These are phyloP conservation scores for Fusarium sp. DNA, from an alignment of 2,329 filamentous ascomycete genomes.

Conservation along the genomic window DNA sequence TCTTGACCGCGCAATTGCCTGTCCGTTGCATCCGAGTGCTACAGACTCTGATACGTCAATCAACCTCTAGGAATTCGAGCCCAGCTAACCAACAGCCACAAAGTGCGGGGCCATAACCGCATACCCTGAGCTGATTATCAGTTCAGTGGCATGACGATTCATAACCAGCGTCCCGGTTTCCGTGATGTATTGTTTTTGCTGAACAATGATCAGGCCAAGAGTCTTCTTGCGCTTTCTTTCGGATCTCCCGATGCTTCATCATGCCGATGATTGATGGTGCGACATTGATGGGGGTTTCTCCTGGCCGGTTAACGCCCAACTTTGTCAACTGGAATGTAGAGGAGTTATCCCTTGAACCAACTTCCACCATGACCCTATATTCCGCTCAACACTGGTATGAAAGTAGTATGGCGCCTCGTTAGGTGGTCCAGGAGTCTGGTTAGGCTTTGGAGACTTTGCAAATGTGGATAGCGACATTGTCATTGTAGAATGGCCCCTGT, in stretches of 20 bases:
- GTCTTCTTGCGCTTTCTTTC: neutral
- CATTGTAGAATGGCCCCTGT: slow-evolving; percentile 72
- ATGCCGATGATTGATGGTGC: slow-evolving; percentile 16
- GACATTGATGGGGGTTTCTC: slow-evolving; percentile 5
- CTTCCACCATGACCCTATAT: neutral
- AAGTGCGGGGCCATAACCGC: slow-evolving; percentile 21
- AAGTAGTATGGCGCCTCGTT: slow-evolving; percentile 13
- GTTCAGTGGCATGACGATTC: slow-evolving; percentile 36
- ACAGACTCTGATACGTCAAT: slow-evolving; percentile 20
- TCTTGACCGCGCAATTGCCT: slow-evolving; percentile 34
- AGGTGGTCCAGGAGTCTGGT: slow-evolving; percentile 9
- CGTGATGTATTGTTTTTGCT: neutral
- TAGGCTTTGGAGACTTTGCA: slow-evolving; percentile 47
- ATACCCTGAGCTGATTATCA: slow-evolving; percentile 32
- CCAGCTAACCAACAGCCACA: neutral
- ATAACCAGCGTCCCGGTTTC: slow-evolving; percentile 10
- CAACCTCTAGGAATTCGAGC: neutral
- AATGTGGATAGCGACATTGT: slow-evolving; percentile 69
- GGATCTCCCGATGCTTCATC: slow-evolving; percentile 13
- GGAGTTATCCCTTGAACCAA: slow-evolving; percentile 16
- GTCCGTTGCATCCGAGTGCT: slow-evolving; percentile 13
- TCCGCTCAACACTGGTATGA: neutral
- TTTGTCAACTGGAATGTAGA: slow-evolving; percentile 40
- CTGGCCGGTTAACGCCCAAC: slow-evolving; percentile 9
- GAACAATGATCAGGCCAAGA: slow-evolving; percentile 4